Evolutionary conservation across 2,329 filamentous ascomycete species (phyloP), one percentile per base, ranked within the genome.

Genomic region (Arthroderma sp.): DNA sequence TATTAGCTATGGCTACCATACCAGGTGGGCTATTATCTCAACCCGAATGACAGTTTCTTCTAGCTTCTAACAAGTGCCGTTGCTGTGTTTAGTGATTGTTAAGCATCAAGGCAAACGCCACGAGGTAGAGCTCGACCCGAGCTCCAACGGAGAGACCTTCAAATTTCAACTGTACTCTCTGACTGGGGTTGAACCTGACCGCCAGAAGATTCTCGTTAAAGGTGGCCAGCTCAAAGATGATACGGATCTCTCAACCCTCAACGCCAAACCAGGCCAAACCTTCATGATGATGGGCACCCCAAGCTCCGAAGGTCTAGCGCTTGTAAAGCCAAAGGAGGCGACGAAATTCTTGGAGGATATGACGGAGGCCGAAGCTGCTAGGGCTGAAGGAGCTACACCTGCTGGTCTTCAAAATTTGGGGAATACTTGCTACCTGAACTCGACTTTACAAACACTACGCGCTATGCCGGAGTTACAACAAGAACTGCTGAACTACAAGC

Each of bases 361-460:
- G 89, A 93, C 85, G 28, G 88, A 94, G 61, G 88, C 87, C 29
- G 89, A 96, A 64, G 78, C 80, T 43, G 89, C 91, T 22, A 80
- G 80, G 62, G 77, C 83, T 60, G 82, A 81, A 48, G 87, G 85
- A 47, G 88, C 88, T 40, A 89, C 76, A 38, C 91, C 93, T 1
- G 83, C 88, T 46, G 91, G 91, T 39, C 70, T 98, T 49, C 76
- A 83, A 61, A 98, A 98, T 59, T 71, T 95, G 49, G 91, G 93
- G 55, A 98, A 98, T 65, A 98, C 93, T 3, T 98, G 91, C 70
- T 98, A 98, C 62, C 80, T 96, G 58, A 98, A 98, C 72, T 91
- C 91, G 41, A 94, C 89, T 0, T 73, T 98, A n/a, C 93, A 98
- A 64, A 83, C 86, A 3, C 70, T 98, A 52, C 80, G 85, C 50